Percentiles rank a stretch among this genome's conserved stretches.
phyloP scores from a whole-genome alignment of 2,329 filamentous ascomycete species.

The Bipolaris zeicola region DNA sequence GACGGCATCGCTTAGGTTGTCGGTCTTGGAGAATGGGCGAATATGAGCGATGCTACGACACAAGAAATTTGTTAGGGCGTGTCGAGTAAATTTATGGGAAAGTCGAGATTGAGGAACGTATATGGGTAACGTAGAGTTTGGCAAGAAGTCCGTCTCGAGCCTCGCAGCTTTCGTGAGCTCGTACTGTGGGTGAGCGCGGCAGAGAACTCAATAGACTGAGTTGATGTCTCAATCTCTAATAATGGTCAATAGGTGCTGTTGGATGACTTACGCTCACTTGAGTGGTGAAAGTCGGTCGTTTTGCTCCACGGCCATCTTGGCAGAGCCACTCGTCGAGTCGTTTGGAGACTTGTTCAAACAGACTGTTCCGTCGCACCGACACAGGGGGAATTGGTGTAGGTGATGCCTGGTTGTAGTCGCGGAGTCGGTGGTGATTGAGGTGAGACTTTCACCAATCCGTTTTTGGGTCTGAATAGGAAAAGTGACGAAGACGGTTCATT shows the following conservation, averaged over 20 bases:
- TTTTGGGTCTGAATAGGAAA: constrained; percentile 46
- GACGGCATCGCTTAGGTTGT: background rate
- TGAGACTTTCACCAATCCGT: constrained; percentile 27
- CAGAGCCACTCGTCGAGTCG: constrained; percentile 3
- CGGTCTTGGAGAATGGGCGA: background rate
- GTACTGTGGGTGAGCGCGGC: background rate
- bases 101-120: background rate
- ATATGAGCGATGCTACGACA: background rate
- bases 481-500: constrained; percentile 3
- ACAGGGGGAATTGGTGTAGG: background rate
- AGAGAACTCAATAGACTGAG: constrained; percentile 10
- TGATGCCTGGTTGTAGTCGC: constrained; percentile 1
- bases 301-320: constrained; percentile 1
- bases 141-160: background rate
- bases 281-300: constrained; percentile 20
- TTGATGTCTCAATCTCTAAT: constrained; percentile 30
- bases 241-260: constrained; percentile 29
- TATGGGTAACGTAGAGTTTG: background rate
- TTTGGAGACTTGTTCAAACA: constrained; percentile 9
- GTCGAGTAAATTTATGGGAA: constrained; percentile 1
- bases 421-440: constrained; percentile 13
- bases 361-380: constrained; percentile 11
- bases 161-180: background rate
- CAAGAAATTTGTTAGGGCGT: background rate
- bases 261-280: constrained; percentile 14